Base-by-base conservation (phyloP, 2,329 filamentous ascomycete genomes). In the Polytolypa hystricis region DNA sequence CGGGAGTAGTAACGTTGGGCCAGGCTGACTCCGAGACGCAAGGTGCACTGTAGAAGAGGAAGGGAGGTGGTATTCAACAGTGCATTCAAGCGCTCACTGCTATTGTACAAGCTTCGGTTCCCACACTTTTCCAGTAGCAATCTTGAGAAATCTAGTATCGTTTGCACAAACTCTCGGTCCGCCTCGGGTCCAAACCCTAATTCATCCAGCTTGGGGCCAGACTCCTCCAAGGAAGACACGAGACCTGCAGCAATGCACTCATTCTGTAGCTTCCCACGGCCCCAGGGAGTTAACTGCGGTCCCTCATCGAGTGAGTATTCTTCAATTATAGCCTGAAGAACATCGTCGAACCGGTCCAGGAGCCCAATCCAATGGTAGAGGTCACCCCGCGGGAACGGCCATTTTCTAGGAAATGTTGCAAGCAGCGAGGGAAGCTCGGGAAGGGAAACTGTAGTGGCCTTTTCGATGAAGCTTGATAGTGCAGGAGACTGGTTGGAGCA, bases 351-450 rank as follows among this genome's bases (percentile, higher is more conserved):
- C 40, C 86, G 80, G 60, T 98, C 93, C 42, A 98, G 66, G 16
- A 94, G 73, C 18, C 84, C 80, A 47, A 98, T 95, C 93, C 93
- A 98, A 68, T 98, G 89, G 57, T 96, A 96, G 19, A 96, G 69
- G 58, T 98, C 91, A 42, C 91, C 93, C 57, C 89, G 77, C 26
- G 89, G 89, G 54, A 96, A 93, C 2, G 87, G 86, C 91, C 91
- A 98, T 71, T 80, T 71, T 46, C 79, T 79, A 40, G 89, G 86
- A 56, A 96, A 96, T 38, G 73, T 74, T 50, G 72, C 70, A 46
- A 98, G 80, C 47, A 81, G 75, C 50, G 74, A 66, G 48, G 85
- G 84, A 47, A 98, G 71, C 56, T 83, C 74, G 51, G 81, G 78
- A 51, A 95, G 66, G 32, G 85, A 74, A 39, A 74, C 69, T 40